phyloP scores from a whole-genome alignment of 2,329 filamentous ascomycete genomes.

The Neoarthrinium moseri region DNA sequence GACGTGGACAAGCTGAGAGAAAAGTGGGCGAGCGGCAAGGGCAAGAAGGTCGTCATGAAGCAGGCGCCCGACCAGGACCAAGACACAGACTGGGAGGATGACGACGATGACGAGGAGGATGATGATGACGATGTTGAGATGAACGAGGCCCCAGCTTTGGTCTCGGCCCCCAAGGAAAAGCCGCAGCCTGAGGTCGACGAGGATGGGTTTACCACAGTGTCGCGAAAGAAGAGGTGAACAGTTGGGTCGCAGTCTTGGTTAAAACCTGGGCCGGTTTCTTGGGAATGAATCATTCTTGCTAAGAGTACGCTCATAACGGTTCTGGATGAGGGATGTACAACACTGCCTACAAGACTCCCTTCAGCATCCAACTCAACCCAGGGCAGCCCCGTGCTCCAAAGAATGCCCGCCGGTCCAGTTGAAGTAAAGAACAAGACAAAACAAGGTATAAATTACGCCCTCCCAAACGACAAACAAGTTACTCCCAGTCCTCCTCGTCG shows the following conservation, averaged over 20 bases:
- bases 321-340: slow-evolving; percentile 20
- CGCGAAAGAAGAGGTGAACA: slow-evolving; percentile 59
- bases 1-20: slow-evolving; percentile 62
- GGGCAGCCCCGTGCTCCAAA: no score
- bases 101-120: slow-evolving; percentile 56
- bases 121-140: slow-evolving; percentile 61
- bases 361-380: slow-evolving; percentile 3
- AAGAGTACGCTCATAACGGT: neutral
- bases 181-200: slow-evolving; percentile 72
- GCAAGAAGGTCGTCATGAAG: slow-evolving; percentile 50
- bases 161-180: slow-evolving; percentile 59
- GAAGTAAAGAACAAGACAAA: slow-evolving; percentile 11
- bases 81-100: slow-evolving; percentile 46
- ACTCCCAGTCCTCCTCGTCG: slow-evolving; percentile 58
- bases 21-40: slow-evolving; percentile 61
- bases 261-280: neutral
- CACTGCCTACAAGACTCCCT: slow-evolving; percentile 7
- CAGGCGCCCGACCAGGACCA: slow-evolving; percentile 26
- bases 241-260: neutral
- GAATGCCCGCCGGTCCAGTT: no score
- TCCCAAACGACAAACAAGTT: slow-evolving; percentile 11
- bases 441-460: no score
- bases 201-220: slow-evolving; percentile 77
- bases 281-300: neutral
- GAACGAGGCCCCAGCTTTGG: slow-evolving; percentile 66